A percentile compares a stretch with the other conserved stretches of the same genome.
Evolutionary conservation across 139 green algal species (phyloP).

Genomic region (Closterium sp.): DNA sequence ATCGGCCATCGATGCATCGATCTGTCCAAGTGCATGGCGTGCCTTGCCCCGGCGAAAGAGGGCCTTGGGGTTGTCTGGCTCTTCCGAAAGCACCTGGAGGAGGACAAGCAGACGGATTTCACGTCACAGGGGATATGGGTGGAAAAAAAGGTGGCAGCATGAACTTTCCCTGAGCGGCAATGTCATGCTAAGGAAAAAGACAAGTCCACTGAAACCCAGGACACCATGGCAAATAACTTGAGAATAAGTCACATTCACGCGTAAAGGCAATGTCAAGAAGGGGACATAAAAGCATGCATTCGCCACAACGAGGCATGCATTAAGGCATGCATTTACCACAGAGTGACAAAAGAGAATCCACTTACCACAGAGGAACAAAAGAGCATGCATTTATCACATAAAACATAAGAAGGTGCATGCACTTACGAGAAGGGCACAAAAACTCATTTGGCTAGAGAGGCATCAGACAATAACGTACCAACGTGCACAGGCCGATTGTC

Average conservation of each 20-base stretch:
- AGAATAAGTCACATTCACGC: neutral
- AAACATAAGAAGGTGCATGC: no score
- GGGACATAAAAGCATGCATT: neutral
- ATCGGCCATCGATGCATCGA: slow-evolving; percentile 6
- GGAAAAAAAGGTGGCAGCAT: no score
- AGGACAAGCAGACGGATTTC: neutral
- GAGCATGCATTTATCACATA: no score
- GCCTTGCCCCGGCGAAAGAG: slow-evolving; percentile 32
- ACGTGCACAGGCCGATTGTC: slow-evolving; percentile 13
- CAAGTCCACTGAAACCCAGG: neutral
- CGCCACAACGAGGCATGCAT: neutral
- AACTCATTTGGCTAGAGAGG: neutral
- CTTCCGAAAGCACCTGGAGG: slow-evolving; percentile 27
- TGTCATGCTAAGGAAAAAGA: neutral
- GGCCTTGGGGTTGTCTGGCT: slow-evolving; percentile 19
- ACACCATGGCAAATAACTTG: neutral
- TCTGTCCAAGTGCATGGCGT: slow-evolving; percentile 12
- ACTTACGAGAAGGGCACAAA: neutral
- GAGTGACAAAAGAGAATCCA: no score
- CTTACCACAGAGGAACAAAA: no score
- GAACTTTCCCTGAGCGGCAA: no score
- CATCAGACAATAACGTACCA: neutral
- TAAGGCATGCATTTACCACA: no score
- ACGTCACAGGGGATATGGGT: no score
- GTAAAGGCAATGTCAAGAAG: neutral